Conservation (phyloP, 2,329 filamentous ascomycete species). For the Arthrobotrys entomopaga region DNA sequence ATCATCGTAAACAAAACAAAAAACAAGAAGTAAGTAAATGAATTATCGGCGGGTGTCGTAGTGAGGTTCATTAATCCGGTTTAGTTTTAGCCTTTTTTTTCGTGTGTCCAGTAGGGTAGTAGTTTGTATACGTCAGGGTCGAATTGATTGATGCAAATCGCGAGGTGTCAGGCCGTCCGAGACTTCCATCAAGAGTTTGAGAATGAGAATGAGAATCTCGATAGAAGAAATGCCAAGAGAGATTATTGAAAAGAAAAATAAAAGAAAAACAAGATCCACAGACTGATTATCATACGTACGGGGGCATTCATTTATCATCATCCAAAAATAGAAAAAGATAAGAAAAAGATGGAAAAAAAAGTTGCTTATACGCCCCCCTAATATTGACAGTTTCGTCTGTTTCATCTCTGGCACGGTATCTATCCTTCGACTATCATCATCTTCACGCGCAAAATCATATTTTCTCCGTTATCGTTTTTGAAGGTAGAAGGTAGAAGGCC, state of each 20-base stretch:
- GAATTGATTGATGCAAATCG: neutral
- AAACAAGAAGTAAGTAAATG: neutral
- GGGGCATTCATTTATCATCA: neutral
- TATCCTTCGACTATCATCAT: too few species aligned
- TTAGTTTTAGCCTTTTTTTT: neutral
- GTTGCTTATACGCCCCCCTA: too few species aligned
- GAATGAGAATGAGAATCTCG: neutral
- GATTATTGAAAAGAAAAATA: too few species aligned
- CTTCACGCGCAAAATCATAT: too few species aligned
- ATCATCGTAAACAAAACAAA: neutral
- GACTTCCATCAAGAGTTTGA: neutral
- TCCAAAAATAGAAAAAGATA: neutral
- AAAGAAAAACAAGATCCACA: neutral
- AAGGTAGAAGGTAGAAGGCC: too few species aligned
- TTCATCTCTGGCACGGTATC: too few species aligned
- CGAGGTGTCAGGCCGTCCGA: conserved; percentile 9
- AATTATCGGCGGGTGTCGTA: conserved; percentile 3
- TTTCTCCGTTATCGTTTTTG: too few species aligned
- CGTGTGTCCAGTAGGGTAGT: neutral
- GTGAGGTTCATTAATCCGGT: neutral
- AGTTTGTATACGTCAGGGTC: neutral
- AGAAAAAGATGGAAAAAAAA: neutral
- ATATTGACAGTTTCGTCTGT: too few species aligned
- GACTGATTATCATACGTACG: neutral
- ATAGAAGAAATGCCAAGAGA: neutral